phyloP scores from a whole-genome alignment of 2,329 filamentous ascomycete genomes.

The Aulographum hederae region DNA sequence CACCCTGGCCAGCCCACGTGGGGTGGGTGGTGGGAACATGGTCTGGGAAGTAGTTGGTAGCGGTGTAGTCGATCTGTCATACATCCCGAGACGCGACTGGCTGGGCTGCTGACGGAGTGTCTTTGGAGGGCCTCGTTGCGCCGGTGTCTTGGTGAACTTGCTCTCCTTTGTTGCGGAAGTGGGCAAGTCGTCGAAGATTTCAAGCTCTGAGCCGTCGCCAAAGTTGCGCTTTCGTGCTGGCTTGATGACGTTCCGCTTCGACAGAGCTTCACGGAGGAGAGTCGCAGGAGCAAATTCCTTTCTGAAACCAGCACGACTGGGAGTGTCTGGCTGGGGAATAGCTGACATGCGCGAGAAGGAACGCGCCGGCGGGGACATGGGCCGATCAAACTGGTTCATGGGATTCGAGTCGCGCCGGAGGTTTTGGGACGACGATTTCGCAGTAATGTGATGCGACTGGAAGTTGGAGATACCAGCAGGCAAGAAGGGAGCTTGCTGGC shows the following conservation, averaged over 20 bases:
- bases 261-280: constrained; percentile 31
- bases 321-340: constrained; percentile 29
- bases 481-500: constrained; percentile 54
- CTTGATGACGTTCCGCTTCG: constrained; percentile 55
- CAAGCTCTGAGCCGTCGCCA: constrained; percentile 82
- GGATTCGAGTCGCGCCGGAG: constrained; percentile 72
- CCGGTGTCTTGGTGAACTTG: constrained; percentile 64
- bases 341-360: constrained; percentile 29
- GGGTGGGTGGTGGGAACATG: constrained; percentile 15
- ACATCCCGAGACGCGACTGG: constrained; percentile 19
- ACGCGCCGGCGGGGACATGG: constrained; percentile 25
- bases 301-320: constrained; percentile 24
- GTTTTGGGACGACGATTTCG: constrained; percentile 53
- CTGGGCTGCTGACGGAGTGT: constrained; percentile 29
- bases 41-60: constrained; percentile 13
- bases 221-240: constrained; percentile 56
- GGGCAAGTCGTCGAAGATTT: constrained; percentile 85
- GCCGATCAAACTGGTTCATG: too few relatives aligned
- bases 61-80: constrained; percentile 18
- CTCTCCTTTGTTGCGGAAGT: constrained; percentile 71
- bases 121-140: constrained; percentile 48
- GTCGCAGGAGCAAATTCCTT: constrained; percentile 29
- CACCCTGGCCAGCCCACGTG: constrained; percentile 19
- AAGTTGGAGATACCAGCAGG: constrained; percentile 56
- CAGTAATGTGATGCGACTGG: constrained; percentile 60